phyloP scores from a whole-genome alignment of 139 green algal species.

The Monoraphidium neglectum region DNA sequence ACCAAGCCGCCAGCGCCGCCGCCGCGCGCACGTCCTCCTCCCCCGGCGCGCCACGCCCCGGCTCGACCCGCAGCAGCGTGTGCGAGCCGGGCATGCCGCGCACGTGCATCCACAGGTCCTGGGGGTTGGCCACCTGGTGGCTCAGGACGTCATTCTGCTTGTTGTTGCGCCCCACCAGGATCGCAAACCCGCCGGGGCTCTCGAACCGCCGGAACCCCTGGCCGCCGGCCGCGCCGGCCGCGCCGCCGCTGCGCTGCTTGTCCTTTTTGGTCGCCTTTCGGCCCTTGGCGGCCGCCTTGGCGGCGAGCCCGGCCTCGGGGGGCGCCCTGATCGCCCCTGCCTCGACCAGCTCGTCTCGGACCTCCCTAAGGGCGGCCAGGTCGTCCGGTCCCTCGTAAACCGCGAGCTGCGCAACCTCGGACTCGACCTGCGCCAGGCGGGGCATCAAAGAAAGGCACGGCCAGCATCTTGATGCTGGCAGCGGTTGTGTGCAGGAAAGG shows the following conservation, averaged over 20 bases:
- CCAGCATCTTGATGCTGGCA: too few relatives aligned
- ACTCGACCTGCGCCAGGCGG: constrained; percentile 21
- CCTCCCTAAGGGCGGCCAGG: constrained; percentile 38
- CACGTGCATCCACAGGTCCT: constrained; percentile 90
- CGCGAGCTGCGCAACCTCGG: constrained; percentile 44
- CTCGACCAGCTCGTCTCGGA: constrained; percentile 76
- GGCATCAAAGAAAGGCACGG: too few relatives aligned
- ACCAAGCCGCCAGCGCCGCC: constrained; percentile 77
- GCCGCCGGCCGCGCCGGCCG: constrained; percentile 1
- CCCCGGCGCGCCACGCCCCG: not conserved
- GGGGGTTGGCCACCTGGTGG: constrained; percentile 54
- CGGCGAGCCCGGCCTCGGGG: constrained; percentile 61
- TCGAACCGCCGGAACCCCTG: constrained; percentile 54
- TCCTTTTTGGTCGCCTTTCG: constrained; percentile 55
- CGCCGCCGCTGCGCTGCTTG: constrained; percentile 14
- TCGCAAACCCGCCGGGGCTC: constrained; percentile 61
- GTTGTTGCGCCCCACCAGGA: constrained; percentile 86
- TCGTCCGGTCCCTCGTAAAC: constrained; percentile 32
- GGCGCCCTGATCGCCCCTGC: constrained; percentile 67
- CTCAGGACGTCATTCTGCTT: constrained; percentile 87
- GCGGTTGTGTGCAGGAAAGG: too few relatives aligned
- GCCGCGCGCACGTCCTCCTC: constrained; percentile 68
- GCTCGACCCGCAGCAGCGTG: constrained; percentile 21
- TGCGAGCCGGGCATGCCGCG: constrained; percentile 70
- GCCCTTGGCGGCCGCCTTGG: constrained; percentile 65